Evolutionary conservation across 108 stramenopile genomes (phyloP), one percentile per base, ranked within the genome.

Genomic region (Stephanodiscus minutulus): DNA sequence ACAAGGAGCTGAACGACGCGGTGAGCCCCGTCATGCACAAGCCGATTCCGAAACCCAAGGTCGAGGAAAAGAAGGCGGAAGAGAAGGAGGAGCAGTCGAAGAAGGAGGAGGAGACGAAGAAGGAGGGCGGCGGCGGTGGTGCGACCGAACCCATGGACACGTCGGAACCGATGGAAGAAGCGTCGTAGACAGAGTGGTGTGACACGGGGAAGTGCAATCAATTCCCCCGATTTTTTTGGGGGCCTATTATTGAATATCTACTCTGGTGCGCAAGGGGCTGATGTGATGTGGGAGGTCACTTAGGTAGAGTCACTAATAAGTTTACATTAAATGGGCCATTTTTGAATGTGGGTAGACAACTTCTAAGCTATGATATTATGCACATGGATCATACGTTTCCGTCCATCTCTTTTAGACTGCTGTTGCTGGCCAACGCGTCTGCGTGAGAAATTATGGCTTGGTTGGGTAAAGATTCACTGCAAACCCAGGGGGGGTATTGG

Each of bases 21-120:
- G 86, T 91, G 66, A 86, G 86, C 35, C 94, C 96, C 17, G 85
- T 97, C 77, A 91, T 91, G 84, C 88, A 91, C 87, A 98, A 98
- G 77, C 98, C 96, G 21, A 90, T 88, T 74, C 97, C 97, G 13
- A 84, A 84, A 56, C 87, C 91, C 47, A 80, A 88, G 75, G 83
- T 74, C 48, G 78, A 82, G 53, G 93, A 88, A 59, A 75, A 84
- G 62, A 83, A 82, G 43, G 82, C 83, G 72, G 76, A 82, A 21
- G 85, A 83, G 25, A 25, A 8, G 21, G 63, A 50, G 35, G 37
- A 48, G n/a, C 75, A 68, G 56, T 78, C 67, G 48, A 62, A 77
- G 61, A 75, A 77, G 55, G 77, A 88, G 76, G 83, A 80, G 27
- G 73, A 61, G 49, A 79, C 69, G 24, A 76, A 76, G 57, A 64